A percentile compares a stretch with the other conserved stretches of the same genome.
These are phyloP conservation scores for Aspergillus tubingensis DNA, from an alignment of 2,329 filamentous ascomycete genomes.

Conservation along the genomic window DNA sequence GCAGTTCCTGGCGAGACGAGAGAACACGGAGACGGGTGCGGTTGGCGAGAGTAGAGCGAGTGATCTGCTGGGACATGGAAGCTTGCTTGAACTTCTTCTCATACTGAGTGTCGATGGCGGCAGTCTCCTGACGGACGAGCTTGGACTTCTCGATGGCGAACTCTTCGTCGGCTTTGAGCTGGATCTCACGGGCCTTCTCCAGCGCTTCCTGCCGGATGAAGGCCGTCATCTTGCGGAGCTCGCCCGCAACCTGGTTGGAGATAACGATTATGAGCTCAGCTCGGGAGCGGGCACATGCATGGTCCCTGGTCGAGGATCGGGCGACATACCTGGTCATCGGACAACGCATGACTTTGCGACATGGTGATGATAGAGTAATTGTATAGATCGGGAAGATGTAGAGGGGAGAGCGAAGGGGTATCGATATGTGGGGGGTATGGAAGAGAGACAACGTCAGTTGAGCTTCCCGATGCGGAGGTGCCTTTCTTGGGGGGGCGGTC, in stretches of 20 bases:
- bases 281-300: conserved; percentile 21
- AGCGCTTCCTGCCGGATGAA: conserved; percentile 99
- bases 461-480: conserved; percentile 25
- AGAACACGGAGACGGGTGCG: conserved; percentile 91
- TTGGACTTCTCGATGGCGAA: conserved; percentile 99
- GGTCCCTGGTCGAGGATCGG: conserved; percentile 2
- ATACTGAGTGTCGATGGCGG: conserved; percentile 87
- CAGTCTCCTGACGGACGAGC: conserved; percentile 92
- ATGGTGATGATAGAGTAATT: conserved; percentile 59
- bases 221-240: conserved; percentile 99
- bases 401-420: conserved; percentile 15
- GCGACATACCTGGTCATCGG: conserved; percentile 85
- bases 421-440: conserved; percentile 2
- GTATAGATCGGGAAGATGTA: conserved; percentile 2
- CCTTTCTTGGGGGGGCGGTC: conserved; percentile 16
- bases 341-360: conserved; percentile 92
- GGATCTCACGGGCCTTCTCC: conserved; percentile 96
- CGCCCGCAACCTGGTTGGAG: conserved; percentile 75
- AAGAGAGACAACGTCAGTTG: conserved; percentile 18
- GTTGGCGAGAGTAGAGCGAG: conserved; percentile 92
- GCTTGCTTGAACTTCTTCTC: conserved; percentile 99
- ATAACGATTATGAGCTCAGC: conserved; percentile 17
- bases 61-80: conserved; percentile 98
- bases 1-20: conserved; percentile 80
- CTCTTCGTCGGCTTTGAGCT: conserved; percentile 98